Evolutionary conservation across 148 eudicot species (phyloP), one percentile per base, ranked within the genome.

Genomic region (Fagopyrum tataricum): DNA sequence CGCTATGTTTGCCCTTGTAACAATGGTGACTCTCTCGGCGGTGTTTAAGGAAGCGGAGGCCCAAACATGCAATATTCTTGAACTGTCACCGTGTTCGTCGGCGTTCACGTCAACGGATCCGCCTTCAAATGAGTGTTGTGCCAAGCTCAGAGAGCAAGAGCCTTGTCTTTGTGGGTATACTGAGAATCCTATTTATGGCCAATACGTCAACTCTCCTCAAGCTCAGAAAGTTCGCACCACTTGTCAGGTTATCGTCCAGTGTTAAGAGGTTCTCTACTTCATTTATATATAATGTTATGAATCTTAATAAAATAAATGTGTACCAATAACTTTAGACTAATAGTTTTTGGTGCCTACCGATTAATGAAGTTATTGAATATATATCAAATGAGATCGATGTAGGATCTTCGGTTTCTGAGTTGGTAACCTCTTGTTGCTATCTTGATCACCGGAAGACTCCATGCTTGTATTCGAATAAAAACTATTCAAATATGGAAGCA

Each of bases 101-200:
- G 85, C 90, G 5, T 78, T 86, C 74, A 74, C 84, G 7, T 74
- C 87, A 1, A 11, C 70, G 4, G 17, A 48, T 10, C 81, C 79
- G 15, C 90, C 90, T 8, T 61, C 87, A 8, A 44, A 39, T 6
- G 12, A 73, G 23, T 88, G 92, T 77, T 88, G 92, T 78, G 55
- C 53, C 31, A 88, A 78, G 76, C 76, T 88, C 43, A 84, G 24
- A 70, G 76, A 86, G 64, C 92, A 88, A 51, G 78, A 67, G 78
- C 88, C 92, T 12, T 88, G 90, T 73, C 88, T 88, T 59, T 88
- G 90, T 82, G 78, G 81, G 73, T 88, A 84, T 80, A 62, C 81
- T 73, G 81, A 71, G 78, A 77, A 86, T 55, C 92, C 86, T 6
- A 47, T 26, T 46, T 81, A 84, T 8, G 78, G 67, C 72, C 73